Base-by-base conservation (phyloP, 1,139 yeast species). In the Candida albicans region DNA sequence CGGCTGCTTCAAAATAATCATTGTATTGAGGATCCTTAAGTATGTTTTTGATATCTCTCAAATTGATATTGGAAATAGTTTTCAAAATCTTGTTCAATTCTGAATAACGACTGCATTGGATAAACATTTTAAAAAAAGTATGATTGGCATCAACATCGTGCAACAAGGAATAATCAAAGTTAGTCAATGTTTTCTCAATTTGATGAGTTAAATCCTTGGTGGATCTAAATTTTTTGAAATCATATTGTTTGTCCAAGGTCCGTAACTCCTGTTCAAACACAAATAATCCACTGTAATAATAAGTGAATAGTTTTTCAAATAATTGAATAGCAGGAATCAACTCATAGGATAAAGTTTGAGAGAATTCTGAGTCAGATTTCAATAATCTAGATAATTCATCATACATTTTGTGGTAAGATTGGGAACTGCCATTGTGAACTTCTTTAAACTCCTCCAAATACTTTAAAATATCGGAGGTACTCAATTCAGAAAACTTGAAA, bases 251-350 rank as follows among this genome's bases (percentile, higher is more conserved):
- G 18, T 57, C 42, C 40, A 70, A 56, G 1, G 58, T 51, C 1
- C 39, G 38, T 33, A 68, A 52, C 44, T 70, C 74, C 1, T 56
- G 51, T 2, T 49, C 37, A 44, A 59, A 66, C 42, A 56, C 57
- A 29, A 53, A 54, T 26, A 62, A 51, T 2, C 71, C 71, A 26
- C 14, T 25, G 2, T 15, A 36, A 39, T 36, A 37, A n/a, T 44
- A 45, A 1, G 13, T 9, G 4, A 8, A 6, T n/a, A 40, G 29
- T n/a, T 13, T 25, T 1, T 24, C 15, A n/a, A 10, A n/a, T 22
- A 46, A 38, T 10, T 47, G 43, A 12, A 41, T 47, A n/a, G 42
- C 41, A 2, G 59, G 57, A 12, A 53, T 37, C n/a, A 49, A 42
- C 12, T 48, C 49, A 33, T 48, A 44, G 7, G 57, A 42, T 31